phyloP scores from a whole-genome alignment of 805 yeast genomes.

The Priceomyces medius region DNA sequence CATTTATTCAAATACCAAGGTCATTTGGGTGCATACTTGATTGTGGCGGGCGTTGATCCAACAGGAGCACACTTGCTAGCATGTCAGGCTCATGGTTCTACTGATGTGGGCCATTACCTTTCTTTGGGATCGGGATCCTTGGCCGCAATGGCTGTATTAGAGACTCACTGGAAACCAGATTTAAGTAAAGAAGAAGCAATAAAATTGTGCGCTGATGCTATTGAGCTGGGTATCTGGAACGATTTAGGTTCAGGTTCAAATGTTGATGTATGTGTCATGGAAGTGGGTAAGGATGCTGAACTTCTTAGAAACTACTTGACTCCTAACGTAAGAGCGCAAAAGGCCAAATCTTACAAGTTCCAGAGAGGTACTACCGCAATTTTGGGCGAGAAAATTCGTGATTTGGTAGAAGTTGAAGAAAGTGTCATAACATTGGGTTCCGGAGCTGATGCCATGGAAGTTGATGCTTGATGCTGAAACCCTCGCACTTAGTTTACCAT shows the following conservation, averaged over 20 bases:
- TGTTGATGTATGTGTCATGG: slow-evolving; percentile 97
- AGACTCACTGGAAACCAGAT: slow-evolving; percentile 78
- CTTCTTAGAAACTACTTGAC: slow-evolving; percentile 83
- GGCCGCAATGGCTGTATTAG: slow-evolving; percentile 98
- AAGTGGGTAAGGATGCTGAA: slow-evolving; percentile 82
- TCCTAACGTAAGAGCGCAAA: slow-evolving; percentile 83
- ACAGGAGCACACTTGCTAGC: slow-evolving; percentile 92
- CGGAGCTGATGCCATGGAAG: slow-evolving; percentile 39
- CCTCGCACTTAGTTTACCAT: no score
- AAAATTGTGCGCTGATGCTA: slow-evolving; percentile 85
- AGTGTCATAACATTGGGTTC: slow-evolving; percentile 45
- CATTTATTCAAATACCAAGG: slow-evolving; percentile 97
- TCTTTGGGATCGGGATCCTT: slow-evolving; percentile 95
- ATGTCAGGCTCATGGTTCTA: slow-evolving; percentile 96
- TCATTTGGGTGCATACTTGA: slow-evolving; percentile 93
- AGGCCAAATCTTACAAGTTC: slow-evolving; percentile 81
- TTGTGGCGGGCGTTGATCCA: slow-evolving; percentile 97
- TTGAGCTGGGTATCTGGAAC: slow-evolving; percentile 98
- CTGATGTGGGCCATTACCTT: slow-evolving; percentile 91
- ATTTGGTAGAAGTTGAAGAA: slow-evolving; percentile 68
- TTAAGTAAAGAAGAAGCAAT: slow-evolving; percentile 88
- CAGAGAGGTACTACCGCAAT: slow-evolving; percentile 93
- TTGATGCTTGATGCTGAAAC: slow-evolving; percentile 30
- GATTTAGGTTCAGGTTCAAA: slow-evolving; percentile 98
- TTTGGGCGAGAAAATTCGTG: slow-evolving; percentile 63